phyloP scores from a whole-genome alignment of 495 filamentous ascomycete genomes.

The Annulohypoxylon bovei region DNA sequence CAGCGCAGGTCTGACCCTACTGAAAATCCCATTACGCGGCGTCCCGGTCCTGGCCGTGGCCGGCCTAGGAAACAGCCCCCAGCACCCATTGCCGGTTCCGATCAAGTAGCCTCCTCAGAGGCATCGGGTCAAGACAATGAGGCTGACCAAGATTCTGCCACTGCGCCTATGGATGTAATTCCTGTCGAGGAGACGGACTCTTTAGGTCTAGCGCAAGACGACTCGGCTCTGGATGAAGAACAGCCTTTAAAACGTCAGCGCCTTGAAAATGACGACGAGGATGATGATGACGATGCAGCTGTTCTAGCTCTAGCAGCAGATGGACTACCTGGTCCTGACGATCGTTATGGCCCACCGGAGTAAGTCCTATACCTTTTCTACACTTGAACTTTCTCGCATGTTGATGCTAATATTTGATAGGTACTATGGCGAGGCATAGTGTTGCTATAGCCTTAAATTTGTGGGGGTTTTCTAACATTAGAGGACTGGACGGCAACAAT shows the following conservation, averaged over 20 bases:
- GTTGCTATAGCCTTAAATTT: no score
- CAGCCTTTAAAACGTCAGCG: constrained; percentile 52
- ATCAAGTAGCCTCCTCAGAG: constrained; percentile 16
- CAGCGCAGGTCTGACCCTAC: constrained; percentile 54
- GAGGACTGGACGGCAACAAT: background rate
- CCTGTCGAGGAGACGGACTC: constrained; percentile 30
- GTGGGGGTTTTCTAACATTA: background rate
- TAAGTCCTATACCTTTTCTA: constrained; percentile 36
- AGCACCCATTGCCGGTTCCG: constrained; percentile 6
- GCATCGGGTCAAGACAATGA: constrained; percentile 17
- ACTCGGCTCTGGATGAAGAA: constrained; percentile 43
- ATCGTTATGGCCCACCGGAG: constrained; percentile 50
- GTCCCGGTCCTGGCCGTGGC: constrained; percentile 60
- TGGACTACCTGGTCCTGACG: constrained; percentile 46
- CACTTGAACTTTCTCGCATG: constrained; percentile 7
- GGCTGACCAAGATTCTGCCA: constrained; percentile 19
- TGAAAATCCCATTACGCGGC: constrained; percentile 59
- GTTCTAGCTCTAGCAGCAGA: constrained; percentile 53
- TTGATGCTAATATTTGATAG: constrained; percentile 25
- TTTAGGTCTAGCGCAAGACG: constrained; percentile 35
- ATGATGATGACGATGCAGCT: constrained; percentile 51
- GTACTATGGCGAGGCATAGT: constrained; percentile 51
- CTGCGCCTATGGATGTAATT: constrained; percentile 15
- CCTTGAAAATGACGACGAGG: constrained; percentile 46
- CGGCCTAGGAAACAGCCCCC: constrained; percentile 54